Base-by-base conservation (phyloP, 257 asterid genomes). In the Fraxinus quadrangulata region DNA sequence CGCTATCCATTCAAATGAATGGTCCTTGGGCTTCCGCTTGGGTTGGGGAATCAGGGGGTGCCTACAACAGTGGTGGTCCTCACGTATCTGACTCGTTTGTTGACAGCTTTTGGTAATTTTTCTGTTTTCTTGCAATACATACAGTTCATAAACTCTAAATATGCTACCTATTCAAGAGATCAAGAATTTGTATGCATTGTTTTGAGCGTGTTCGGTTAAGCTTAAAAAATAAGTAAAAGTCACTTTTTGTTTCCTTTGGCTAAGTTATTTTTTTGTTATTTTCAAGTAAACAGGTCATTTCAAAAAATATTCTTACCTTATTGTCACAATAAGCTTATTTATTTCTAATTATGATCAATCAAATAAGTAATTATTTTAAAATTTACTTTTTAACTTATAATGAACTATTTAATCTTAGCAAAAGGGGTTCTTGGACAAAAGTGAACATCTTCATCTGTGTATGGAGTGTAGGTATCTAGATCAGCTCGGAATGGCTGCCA, bases 401-500 rank as follows among this genome's bases (percentile, higher is more conserved):
- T 10, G 16, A 61, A 63, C 36, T 63, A 24, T 26, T 63, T 14
- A 63, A 11, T 9, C 33, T 26, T 63, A 26, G 69, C 36, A 34
- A 26, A 10, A 63, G 2, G 17, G 33, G 16, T 63, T 63, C 69
- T 24, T 11, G 6, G 2, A 0, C 36, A 63, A 23, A 26, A 63
- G 9, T 77, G 31, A 67, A 83, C 2, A 28, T 54, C 5, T 19
- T 65, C 72, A 2, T 76, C 14, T 49, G 67, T 59, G 42, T 24
- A 59, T 67, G 54, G 37, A 70, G 75, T 76, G 49, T 84, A 96
- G 99, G 99, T 93, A 96, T 83, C 84, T 96, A 63, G 99, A 96
- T 89, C 97, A 93, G 86, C 98, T 96, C 63, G 99, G 97, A 30
- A 84, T 93, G 97, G 99, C 99, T 34, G 99, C 98, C 42, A 90